Evolutionary conservation across 352 stramenopile species (phyloP), one percentile per base, ranked within the genome.

Genomic region (Phytopythium ostracodes): DNA sequence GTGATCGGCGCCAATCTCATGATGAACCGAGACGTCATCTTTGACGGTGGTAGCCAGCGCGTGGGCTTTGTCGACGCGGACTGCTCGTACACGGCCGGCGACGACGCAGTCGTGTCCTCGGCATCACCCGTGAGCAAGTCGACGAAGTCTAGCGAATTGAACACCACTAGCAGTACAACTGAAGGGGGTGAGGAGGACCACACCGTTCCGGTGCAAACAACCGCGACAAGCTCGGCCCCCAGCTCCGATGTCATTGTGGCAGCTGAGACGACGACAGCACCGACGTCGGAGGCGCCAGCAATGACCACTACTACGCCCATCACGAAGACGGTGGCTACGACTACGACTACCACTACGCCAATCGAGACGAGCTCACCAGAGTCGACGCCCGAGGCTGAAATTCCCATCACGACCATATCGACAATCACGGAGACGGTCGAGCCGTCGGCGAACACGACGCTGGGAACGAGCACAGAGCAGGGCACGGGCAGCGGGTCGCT

Each of bases 1-100:
- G 83, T 95, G 18, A 91, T 95, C 62, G 87, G 87, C 10, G 84
- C 87, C 46, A 90, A 90, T 67, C 76, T 95, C 46, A 94, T 95
- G 87, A 81, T 80, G 71, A 71, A 87, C 49, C 81, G 83, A 29
- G 84, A 95, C 44, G 78, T 95, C 29, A 87, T 95, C 25, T 95
- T 95, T 64, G 87, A 95, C 57, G 63, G 71, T 1, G 75, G 71
- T 2, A 82, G 86, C 56, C 69, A 89, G 38, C 83, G 84, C n/a
- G 75, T 95, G 9, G 87, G 84, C 0, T 95, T 95, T 65, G 86
- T 84, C 9, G 72, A 89, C 38, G 81, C 86, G 3, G 70, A 92
- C 52, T 95, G 86, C 38, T 53, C 60, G 2, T 79, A 68, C 52
- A 53, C 71, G 22, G 59, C 24, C 46, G 35, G 12, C 42, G 22